Conservation (phyloP, 129 eudicot species). For the Smallanthus sonchifolius region DNA sequence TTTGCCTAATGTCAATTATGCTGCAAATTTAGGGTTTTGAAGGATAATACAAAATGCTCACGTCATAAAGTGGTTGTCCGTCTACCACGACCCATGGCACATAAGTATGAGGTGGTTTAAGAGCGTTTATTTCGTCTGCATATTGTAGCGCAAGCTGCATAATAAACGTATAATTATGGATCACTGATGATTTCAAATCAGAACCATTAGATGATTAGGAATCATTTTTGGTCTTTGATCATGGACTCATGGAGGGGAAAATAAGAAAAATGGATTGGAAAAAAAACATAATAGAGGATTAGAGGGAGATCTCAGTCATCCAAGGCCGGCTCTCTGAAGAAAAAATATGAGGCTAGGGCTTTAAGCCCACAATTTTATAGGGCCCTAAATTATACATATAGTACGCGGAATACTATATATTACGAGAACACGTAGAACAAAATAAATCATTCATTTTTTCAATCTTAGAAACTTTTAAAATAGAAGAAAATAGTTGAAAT, state of each 20-base stretch:
- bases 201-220: neutral
- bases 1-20: neutral
- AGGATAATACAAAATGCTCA: slow-evolving; percentile 28
- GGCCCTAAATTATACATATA: too few species aligned
- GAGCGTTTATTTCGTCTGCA: slow-evolving; percentile 68
- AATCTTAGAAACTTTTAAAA: too few species aligned
- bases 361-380: too few species aligned
- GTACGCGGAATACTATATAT: too few species aligned
- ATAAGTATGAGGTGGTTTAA: slow-evolving; percentile 79
- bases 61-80: slow-evolving; percentile 83
- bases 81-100: slow-evolving; percentile 93
- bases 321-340: too few species aligned
- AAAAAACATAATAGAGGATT: too few species aligned
- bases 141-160: slow-evolving; percentile 67
- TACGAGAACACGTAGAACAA: too few species aligned
- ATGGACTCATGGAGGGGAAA: neutral
- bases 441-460: too few species aligned
- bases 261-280: too few species aligned
- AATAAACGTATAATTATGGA: neutral
- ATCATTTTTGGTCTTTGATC: neutral
- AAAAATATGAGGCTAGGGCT: too few species aligned
- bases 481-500: too few species aligned
- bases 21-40: neutral
- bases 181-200: neutral
- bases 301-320: neutral